These are phyloP conservation scores for Mucor plumbeus DNA, from an alignment of 371 early-diverging fungal genomes.

Conservation along the genomic window DNA sequence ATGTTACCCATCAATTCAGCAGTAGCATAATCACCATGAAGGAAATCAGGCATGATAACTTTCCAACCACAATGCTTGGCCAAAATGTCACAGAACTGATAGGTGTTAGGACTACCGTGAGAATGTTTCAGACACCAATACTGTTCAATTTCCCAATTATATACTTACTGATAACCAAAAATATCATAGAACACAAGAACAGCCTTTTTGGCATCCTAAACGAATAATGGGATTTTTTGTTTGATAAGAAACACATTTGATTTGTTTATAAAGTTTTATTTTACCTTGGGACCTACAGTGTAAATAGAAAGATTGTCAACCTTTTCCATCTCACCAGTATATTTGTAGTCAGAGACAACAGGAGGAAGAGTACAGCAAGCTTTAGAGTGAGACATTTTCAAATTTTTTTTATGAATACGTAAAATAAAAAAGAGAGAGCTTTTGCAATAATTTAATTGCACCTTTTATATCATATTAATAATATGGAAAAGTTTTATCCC, in stretches of 20 bases:
- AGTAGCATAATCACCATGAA: constrained; percentile 56
- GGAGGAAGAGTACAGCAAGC: constrained; percentile 72
- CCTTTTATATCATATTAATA: neutral
- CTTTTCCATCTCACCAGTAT: constrained; percentile 56
- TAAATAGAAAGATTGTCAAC: constrained; percentile 50
- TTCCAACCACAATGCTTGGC: constrained; percentile 59
- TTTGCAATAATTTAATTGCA: too few relatives aligned
- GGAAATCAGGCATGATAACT: constrained; percentile 72
- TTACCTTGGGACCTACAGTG: constrained; percentile 43
- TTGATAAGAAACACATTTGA: too few relatives aligned
- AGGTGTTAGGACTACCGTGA: constrained; percentile 46
- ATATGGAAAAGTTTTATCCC: neutral
- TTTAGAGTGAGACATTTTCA: constrained; percentile 54
- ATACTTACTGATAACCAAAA: constrained; percentile 47
- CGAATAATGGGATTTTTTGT: neutral
- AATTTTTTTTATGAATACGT: neutral
- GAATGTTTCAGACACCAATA: neutral
- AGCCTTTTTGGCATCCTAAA: constrained; percentile 48
- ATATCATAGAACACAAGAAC: constrained; percentile 57
- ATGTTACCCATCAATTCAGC: constrained; percentile 25
- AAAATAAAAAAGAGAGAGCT: neutral
- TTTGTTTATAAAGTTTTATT: neutral
- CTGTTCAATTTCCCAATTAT: too few relatives aligned
- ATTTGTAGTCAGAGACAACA: constrained; percentile 59
- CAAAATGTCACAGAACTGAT: constrained; percentile 72